These are phyloP conservation scores for Tricholoma hemisulphureum DNA, from an alignment of 768 basidiomycete genomes.

Conservation along the genomic window DNA sequence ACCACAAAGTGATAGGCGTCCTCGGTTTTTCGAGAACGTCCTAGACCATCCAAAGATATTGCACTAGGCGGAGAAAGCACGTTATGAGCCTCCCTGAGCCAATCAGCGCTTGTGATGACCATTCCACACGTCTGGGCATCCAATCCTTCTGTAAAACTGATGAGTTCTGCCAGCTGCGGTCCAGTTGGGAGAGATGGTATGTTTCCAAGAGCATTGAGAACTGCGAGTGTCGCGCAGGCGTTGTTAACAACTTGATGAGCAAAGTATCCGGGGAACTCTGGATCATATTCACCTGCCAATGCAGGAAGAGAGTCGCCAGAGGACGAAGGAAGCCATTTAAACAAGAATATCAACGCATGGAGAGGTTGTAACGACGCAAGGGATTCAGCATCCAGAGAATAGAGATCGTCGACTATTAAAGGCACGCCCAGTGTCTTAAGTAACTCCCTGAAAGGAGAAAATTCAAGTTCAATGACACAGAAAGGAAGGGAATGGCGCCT, in stretches of 20 bases:
- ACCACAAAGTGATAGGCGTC: constrained; percentile 98
- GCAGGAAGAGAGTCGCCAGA: constrained; percentile 33
- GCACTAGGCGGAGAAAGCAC: constrained; percentile 87
- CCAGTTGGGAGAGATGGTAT: constrained; percentile 65
- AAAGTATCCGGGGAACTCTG: constrained; percentile 83
- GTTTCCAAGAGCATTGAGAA: constrained; percentile 87
- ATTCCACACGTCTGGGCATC: constrained; percentile 83
- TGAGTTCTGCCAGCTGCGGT: constrained; percentile 66
- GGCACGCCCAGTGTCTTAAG: constrained; percentile 77
- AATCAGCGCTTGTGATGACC: constrained; percentile 77
- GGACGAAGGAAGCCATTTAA: constrained; percentile 85
- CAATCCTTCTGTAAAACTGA: constrained; percentile 80
- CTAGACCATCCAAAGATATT: constrained; percentile 83
- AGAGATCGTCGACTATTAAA: constrained; percentile 87
- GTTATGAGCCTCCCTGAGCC: constrained; percentile 86
- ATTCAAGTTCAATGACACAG: constrained; percentile 1
- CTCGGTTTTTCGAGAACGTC: constrained; percentile 58
- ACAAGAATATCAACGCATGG: constrained; percentile 90
- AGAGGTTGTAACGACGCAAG: constrained; percentile 76
- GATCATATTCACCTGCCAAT: constrained; percentile 62
- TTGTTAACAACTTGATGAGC: constrained; percentile 95
- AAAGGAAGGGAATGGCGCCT: not conserved
- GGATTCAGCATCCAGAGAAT: constrained; percentile 75
- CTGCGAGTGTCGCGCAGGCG: constrained; percentile 94
- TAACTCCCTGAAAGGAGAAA: constrained; percentile 55